These are phyloP conservation scores for Arachis stenosperma DNA, from an alignment of 306 rosid species.

Conservation along the genomic window DNA sequence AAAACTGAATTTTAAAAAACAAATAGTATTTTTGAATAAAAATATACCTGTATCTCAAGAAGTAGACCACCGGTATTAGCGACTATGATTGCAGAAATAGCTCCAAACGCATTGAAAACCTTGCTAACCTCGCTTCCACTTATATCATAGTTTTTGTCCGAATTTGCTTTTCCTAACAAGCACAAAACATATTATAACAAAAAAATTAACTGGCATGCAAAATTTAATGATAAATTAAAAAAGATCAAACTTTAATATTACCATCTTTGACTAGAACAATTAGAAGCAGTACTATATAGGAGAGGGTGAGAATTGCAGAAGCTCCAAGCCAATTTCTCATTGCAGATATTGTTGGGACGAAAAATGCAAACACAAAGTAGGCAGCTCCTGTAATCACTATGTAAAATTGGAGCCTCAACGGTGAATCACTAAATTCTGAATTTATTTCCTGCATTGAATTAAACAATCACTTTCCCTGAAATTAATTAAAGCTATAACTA, in stretches of 20 bases:
- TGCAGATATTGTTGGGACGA: constrained; percentile 59
- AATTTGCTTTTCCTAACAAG: constrained; percentile 51
- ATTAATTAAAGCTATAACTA: neutral
- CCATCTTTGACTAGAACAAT: constrained; percentile 51
- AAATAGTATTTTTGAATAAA: too few relatives aligned
- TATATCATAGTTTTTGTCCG: constrained; percentile 35
- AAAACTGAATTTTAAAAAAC: too few relatives aligned
- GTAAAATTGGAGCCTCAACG: constrained; percentile 61
- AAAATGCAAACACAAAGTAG: constrained; percentile 51
- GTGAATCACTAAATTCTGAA: constrained; percentile 51
- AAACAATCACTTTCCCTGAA: neutral
- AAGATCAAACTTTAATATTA: neutral
- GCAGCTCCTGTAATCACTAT: constrained; percentile 53
- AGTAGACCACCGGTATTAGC: constrained; percentile 58
- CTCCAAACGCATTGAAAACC: constrained; percentile 51
- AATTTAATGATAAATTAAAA: neutral
- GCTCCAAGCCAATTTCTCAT: constrained; percentile 57
- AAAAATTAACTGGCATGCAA: neutral
- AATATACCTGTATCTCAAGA: constrained; percentile 58
- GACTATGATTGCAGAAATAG: constrained; percentile 56
- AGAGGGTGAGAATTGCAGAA: constrained; percentile 45
- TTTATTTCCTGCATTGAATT: constrained; percentile 49
- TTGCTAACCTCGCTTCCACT: constrained; percentile 49
- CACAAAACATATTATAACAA: neutral
- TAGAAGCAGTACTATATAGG: constrained; percentile 46